Conservation (phyloP, 75 land plant genomes). For the Pinus tabuliformis region DNA sequence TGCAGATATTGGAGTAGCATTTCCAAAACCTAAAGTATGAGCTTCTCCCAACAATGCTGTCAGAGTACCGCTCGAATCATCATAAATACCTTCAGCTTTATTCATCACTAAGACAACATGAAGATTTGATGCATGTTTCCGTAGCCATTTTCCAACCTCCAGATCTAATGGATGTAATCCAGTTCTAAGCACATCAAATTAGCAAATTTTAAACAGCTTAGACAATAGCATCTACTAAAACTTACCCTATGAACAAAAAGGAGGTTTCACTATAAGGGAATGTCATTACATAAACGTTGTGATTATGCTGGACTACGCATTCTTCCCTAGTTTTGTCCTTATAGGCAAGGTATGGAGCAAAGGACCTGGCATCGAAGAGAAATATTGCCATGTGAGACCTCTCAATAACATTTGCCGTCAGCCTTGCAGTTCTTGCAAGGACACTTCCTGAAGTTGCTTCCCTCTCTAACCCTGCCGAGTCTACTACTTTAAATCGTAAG, state of each 20-base stretch:
- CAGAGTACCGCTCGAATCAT: conserved; percentile 47
- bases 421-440: conserved; percentile 77
- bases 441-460: conserved; percentile 69
- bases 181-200: conserved; percentile 33
- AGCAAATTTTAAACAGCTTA: not conserved
- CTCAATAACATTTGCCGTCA: conserved; percentile 69
- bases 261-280: not conserved
- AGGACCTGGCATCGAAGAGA: conserved; percentile 91
- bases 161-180: conserved; percentile 85
- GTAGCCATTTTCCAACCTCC: conserved; percentile 92
- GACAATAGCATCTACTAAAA: not conserved
- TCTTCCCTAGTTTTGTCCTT: not conserved
- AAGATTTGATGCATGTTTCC: conserved; percentile 70
- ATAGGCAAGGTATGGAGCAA: not conserved
- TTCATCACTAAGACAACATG: conserved; percentile 73
- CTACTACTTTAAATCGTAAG: conserved; percentile 81
- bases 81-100: conserved; percentile 75
- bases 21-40: conserved; percentile 84
- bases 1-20: conserved; percentile 88
- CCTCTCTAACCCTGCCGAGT: conserved; percentile 94
- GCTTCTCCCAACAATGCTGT: conserved; percentile 70
- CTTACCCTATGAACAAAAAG: not conserved
- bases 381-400: conserved; percentile 83
- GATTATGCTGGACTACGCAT: not conserved
- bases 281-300: not conserved